Base-by-base conservation (phyloP, 73 alveolate species). In the Paramecium octaurelia region DNA sequence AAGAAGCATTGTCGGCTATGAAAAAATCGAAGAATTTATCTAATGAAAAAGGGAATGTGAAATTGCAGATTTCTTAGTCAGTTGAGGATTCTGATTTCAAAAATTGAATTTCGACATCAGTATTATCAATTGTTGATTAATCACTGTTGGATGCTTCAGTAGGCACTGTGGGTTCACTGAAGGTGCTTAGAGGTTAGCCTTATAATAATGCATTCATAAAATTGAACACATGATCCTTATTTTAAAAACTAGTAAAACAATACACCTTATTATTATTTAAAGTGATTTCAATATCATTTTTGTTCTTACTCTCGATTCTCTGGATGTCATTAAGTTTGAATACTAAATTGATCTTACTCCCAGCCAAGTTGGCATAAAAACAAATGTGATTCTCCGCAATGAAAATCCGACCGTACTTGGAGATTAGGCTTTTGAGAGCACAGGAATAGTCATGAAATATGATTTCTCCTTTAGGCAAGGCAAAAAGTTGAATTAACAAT, bases 331-430 rank as follows among this genome's bases (percentile, higher is more conserved):
- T 64, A 2, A 80, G 4, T 23, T 80, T 80, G 7, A 80, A 24
- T 8, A 46, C 73, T 9, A 80, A 16, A 14, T 44, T 80, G 6
- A 64, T 80, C 16, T 80, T 80, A 35, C 91, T 80, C 2, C 91
- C 91, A 12, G 57, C 91, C 18, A 80, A 64, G 46, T 80, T 80
- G 11, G 91, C 91, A 80, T 80, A 80, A 80, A 80, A 80, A 16
- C 91, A 80, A 0, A 80, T 42, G 29, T 80, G 70, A 44, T 80
- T 80, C 12, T 80, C 91, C 0, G 91, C 91, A 7, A 80, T 10
- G 20, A 80, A 80, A 80, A 80, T 80, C 20, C 91, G n/a, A 20
- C 91, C 91, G 24, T 80, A 80, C 24, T 80, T 80, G 5, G 76
- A 44, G 20, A 80, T 31, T 31, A 80, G 4, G 20, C 91, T 64